Conservation (phyloP, 2,329 filamentous ascomycete genomes). For the Fonsecaea multimorphosa region DNA sequence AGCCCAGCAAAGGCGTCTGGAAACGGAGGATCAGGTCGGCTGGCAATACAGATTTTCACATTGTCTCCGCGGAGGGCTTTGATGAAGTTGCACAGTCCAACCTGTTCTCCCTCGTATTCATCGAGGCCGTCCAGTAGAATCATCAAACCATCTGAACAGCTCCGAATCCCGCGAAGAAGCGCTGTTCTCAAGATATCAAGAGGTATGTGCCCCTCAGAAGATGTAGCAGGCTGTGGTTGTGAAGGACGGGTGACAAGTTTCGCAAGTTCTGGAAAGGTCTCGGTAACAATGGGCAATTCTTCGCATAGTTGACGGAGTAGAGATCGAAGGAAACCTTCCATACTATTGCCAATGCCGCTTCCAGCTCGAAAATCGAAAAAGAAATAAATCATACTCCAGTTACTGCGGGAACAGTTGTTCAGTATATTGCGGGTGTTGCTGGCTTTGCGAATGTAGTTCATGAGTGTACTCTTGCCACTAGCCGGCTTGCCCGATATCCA, state of each 20-base stretch:
- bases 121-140: slow-evolving; percentile 22
- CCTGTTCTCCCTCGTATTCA: slow-evolving; percentile 18
- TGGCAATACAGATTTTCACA: slow-evolving; percentile 20
- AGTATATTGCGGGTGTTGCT: not conserved
- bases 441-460: not conserved
- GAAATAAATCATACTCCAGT: slow-evolving; percentile 12
- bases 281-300: not conserved
- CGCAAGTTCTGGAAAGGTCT: not conserved
- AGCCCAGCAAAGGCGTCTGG: slow-evolving; percentile 13
- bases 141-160: slow-evolving; percentile 3
- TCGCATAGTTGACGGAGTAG: not conserved
- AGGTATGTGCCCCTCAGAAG: not conserved
- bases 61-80: slow-evolving; percentile 1
- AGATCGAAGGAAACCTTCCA: slow-evolving; percentile 15
- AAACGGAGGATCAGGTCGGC: slow-evolving; percentile 15
- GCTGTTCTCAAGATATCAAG: slow-evolving; percentile 2
- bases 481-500: slow-evolving; percentile 5
- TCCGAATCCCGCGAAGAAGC: not conserved
- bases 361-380: slow-evolving; percentile 25
- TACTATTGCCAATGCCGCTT: slow-evolving; percentile 16
- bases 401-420: not conserved
- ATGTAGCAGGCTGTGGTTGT: not conserved
- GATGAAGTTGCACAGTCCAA: slow-evolving; percentile 16
- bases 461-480: not conserved
- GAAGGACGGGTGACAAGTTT: not conserved